Evolutionary conservation across 805 yeast species (phyloP).

Genomic region (Monosporozyma unispora): DNA sequence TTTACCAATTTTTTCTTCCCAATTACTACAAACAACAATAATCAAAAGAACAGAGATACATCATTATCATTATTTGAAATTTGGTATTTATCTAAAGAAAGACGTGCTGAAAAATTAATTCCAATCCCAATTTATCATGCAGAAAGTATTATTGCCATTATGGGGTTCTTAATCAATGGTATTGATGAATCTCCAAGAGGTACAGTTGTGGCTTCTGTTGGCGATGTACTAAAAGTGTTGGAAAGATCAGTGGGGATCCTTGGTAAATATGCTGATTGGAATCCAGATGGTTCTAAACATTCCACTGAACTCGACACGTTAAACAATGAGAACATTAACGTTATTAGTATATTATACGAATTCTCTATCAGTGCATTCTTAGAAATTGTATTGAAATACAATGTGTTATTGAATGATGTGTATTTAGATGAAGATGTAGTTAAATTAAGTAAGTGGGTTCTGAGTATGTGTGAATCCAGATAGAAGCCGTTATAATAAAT

Average conservation of each 20-base stretch:
- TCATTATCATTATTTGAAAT: conserved; percentile 19
- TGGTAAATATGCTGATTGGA: conserved; percentile 37
- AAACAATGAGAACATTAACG: conserved; percentile 20
- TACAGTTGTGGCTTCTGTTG: conserved; percentile 43
- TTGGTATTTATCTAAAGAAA: conserved; percentile 27
- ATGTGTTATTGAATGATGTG: conserved; percentile 55
- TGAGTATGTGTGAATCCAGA: conserved; percentile 35
- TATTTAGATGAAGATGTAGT: conserved; percentile 54
- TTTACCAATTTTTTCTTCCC: conserved; percentile 3
- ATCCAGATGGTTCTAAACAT: conserved; percentile 6
- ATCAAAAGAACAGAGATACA: too few species aligned
- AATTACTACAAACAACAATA: neutral
- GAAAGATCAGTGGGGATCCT: conserved; percentile 52
- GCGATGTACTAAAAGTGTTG: conserved; percentile 49
- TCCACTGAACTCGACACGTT: conserved; percentile 10
- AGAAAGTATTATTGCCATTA: conserved; percentile 49
- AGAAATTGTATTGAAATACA: conserved; percentile 55
- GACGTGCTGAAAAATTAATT: conserved; percentile 53
- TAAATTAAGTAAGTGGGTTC: conserved; percentile 63
- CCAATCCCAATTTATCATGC: conserved; percentile 61
- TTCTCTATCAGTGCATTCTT: conserved; percentile 55
- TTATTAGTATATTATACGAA: conserved; percentile 51
- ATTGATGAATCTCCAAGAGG: conserved; percentile 55
- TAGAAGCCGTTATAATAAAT: neutral
- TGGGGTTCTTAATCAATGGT: conserved; percentile 43